Base-by-base conservation (phyloP, 208 protist species). In the Leishmania mexicana region DNA sequence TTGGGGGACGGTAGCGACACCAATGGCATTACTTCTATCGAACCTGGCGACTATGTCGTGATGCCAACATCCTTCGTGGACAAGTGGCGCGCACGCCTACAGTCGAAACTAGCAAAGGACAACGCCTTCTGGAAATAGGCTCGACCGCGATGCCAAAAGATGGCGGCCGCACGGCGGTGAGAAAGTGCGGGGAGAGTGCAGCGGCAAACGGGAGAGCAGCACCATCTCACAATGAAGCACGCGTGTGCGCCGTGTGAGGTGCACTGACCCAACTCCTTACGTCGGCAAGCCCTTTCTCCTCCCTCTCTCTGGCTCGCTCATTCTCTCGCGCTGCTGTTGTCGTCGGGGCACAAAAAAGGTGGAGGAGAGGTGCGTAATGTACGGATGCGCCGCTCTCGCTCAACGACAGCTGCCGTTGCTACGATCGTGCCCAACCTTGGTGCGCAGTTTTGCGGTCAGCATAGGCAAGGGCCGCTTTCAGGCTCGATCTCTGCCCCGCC, bases 41-140 rank as follows among this genome's bases (percentile, higher is more conserved):
- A 84, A 11, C 82, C 80, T 21, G 92, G 93, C 47, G 94, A 97
- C 51, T 92, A 90, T 49, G 79, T 96, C 15, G 81, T 93, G 35
- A 81, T 97, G 77, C 94, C 94, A 1, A 78, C 83, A 0, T 90
- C 82, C 11, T 97, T 94, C 81, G 89, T 96, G n/a, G 84, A 95
- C 42, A 90, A 83, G 72, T 97, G 94, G 92, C 81, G 89, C 19
- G 19, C 82, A 40, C 84, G 91, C 1, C 67, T 95, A 64, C 58
- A 87, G 60, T 84, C 76, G 3, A 90, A 84, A 53, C 88, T 97
- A 28, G 65, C 85, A n/a, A 95, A 95, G 54, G 94, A 96, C 65
- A 60, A 76, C 17, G 80, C 84, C 7, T 96, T 96, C 54, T 94
- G 86, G 85, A 3, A 21, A 31, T 78, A 64, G 54, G 2, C 28